phyloP scores from a whole-genome alignment of 805 yeast species.

The Zygoascus bituminiphila region DNA sequence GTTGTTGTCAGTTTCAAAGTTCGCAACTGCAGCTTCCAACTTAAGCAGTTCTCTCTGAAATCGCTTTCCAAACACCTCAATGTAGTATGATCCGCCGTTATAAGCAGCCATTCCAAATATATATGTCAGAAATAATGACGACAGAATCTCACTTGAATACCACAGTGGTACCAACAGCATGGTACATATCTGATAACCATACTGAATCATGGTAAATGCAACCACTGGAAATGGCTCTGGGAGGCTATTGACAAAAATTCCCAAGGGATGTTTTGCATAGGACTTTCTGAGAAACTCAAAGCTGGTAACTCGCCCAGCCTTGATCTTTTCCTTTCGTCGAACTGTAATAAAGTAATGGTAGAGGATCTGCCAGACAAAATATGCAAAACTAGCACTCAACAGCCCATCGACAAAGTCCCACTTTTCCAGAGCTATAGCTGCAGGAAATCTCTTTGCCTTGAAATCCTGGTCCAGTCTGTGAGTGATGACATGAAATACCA shows the following conservation, averaged over 20 bases:
- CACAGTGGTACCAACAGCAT: conserved; percentile 89
- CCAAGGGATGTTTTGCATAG: conserved; percentile 56
- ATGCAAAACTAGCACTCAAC: conserved; percentile 69
- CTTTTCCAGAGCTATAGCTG: conserved; percentile 56
- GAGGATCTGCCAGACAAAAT: conserved; percentile 80
- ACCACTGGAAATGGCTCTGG: conserved; percentile 83
- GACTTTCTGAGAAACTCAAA: conserved; percentile 75
- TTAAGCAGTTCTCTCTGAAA: conserved; percentile 77
- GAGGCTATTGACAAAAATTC: conserved; percentile 67
- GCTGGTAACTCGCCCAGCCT: conserved; percentile 78
- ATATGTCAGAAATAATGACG: conserved; percentile 55
- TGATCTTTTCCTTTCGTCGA: conserved; percentile 67
- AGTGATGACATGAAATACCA: conserved; percentile 75
- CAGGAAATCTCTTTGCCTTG: conserved; percentile 60
- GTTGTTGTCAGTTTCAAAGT: conserved; percentile 18
- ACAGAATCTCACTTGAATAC: conserved; percentile 60
- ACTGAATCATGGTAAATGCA: conserved; percentile 81
- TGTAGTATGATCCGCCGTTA: conserved; percentile 91
- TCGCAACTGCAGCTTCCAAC: conserved; percentile 62
- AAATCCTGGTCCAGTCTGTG: conserved; percentile 58
- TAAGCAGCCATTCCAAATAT: conserved; percentile 78
- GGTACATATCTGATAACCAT: conserved; percentile 73
- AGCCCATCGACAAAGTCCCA: conserved; percentile 71
- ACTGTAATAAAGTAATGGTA: conserved; percentile 92
- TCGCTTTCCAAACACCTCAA: conserved; percentile 84